phyloP scores from a whole-genome alignment of 2,329 filamentous ascomycete species.

The Botrytis paeoniae region DNA sequence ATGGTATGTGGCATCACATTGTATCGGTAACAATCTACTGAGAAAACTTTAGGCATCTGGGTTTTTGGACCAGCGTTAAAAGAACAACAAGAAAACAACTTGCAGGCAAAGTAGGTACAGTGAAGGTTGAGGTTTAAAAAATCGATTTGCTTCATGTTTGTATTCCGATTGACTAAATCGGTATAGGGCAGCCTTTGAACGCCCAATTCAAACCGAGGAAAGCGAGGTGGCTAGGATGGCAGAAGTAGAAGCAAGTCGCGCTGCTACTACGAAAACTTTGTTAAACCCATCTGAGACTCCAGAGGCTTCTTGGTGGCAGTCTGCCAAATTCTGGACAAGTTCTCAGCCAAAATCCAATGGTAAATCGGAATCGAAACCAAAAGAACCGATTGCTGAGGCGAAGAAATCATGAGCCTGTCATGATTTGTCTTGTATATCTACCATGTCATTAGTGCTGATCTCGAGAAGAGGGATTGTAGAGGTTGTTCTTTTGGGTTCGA shows the following conservation, averaged over 20 bases:
- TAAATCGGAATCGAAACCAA: not conserved
- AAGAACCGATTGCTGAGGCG: not conserved
- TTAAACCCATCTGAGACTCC: conserved; percentile 23
- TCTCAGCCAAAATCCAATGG: not conserved
- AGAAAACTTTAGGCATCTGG: conserved; percentile 28
- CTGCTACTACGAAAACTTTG: conserved; percentile 24
- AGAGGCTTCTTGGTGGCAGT: conserved; percentile 32
- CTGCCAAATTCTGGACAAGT: conserved; percentile 24
- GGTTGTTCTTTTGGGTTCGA: not conserved
- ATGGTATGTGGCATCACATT: conserved; percentile 30
- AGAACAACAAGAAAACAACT: conserved; percentile 29
- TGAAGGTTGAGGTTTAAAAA: not conserved
- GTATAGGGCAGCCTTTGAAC: conserved; percentile 25
- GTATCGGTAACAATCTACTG: not conserved
- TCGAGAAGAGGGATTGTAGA: not conserved
- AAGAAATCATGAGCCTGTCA: not conserved
- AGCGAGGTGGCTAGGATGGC: conserved; percentile 23
- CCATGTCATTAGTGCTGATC: not conserved
- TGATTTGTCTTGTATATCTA: not conserved
- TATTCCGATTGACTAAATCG: conserved; percentile 18
- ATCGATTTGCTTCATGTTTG: not conserved
- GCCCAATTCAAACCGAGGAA: conserved; percentile 16
- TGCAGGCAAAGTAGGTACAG: conserved; percentile 25
- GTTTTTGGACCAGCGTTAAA: conserved; percentile 37
- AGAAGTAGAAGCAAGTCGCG: conserved; percentile 29